Evolutionary conservation across 2,329 filamentous ascomycete genomes (phyloP), one percentile per base, ranked within the genome.

Genomic region (Penicillium sp.): DNA sequence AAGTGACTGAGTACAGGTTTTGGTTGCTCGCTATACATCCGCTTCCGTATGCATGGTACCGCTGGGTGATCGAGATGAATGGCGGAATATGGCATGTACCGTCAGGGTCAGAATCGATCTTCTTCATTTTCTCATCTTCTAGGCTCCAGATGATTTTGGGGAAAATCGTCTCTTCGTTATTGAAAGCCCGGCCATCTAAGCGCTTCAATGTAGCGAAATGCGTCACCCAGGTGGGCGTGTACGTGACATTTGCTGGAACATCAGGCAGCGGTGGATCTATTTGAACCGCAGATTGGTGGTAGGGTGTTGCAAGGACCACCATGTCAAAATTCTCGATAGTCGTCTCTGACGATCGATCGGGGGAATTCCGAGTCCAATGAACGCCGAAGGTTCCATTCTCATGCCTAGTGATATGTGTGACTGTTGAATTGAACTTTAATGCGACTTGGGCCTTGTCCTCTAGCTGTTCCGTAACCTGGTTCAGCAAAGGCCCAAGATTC

Each of bases 241-340:
- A 55, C 1, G 4, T 19, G 18, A 43, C 43, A 31, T 39, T 24
- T 8, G 33, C 36, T 11, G 53, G 53, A 18, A 18, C 21, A 11
- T 9, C 33, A 5, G 42, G 29, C 3, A 55, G 36, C 3, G 53
- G 42, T 16, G 48, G 53, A 4, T 48, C 48, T 24, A 55, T 14
- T 8, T 29, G 26, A 14, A 55, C 33, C 3, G 11, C 24, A 5
- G 53, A 9, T 26, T 55, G 48, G 21, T 48, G 28, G 18, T 43
- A 55, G 14, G 53, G 48, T 16, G 48, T 23, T 1, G 53, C 48
- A n/a, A 55, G 48, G 13, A 55, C 21, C 23, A 55, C 48, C 3
- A 23, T 28, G 13, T 51, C 53, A 16, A 48, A 51, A 5, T 19
- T 28, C 4, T 48, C 48, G 13, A 37, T 28, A 21, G 48, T 16